Evolutionary conservation across 768 basidiomycete genomes (phyloP).

Genomic region (Leccinum aurantiacum): DNA sequence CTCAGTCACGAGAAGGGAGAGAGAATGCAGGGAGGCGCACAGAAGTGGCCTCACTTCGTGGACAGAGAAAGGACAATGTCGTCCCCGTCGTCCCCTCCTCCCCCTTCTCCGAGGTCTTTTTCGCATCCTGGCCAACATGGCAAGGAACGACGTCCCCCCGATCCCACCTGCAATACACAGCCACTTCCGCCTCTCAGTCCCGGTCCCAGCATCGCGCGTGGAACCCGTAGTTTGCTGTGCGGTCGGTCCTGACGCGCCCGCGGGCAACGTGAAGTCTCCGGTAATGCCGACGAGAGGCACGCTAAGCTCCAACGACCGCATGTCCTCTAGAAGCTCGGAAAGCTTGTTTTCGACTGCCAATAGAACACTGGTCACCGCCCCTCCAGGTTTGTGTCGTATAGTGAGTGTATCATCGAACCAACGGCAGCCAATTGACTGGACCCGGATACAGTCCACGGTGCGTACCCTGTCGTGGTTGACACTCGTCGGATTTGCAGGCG

Average conservation of each 20-base stretch:
- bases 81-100: not conserved
- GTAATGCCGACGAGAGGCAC: slow-evolving; percentile 51
- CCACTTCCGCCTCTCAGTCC: slow-evolving; percentile 26
- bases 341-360: slow-evolving; percentile 50
- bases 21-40: too few species aligned
- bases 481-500: slow-evolving; percentile 42
- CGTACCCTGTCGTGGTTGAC: slow-evolving; percentile 65
- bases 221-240: not conserved
- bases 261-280: slow-evolving; percentile 49
- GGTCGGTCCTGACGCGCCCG: not conserved
- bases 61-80: slow-evolving; percentile 51
- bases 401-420: slow-evolving; percentile 38
- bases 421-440: slow-evolving; percentile 18
- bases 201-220: not conserved
- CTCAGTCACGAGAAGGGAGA: too few species aligned
- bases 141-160: slow-evolving; percentile 64
- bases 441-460: slow-evolving; percentile 62
- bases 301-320: slow-evolving; percentile 37
- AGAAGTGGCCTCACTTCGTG: slow-evolving; percentile 26
- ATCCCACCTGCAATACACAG: slow-evolving; percentile 66
- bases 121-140: slow-evolving; percentile 42
- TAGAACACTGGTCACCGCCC: slow-evolving; percentile 52
- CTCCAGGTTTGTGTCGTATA: slow-evolving; percentile 56
- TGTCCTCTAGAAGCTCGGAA: slow-evolving; percentile 38
- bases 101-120: not conserved